Base-by-base conservation (phyloP, 2,329 filamentous ascomycete species). In the Ophiocordyceps sinensis region DNA sequence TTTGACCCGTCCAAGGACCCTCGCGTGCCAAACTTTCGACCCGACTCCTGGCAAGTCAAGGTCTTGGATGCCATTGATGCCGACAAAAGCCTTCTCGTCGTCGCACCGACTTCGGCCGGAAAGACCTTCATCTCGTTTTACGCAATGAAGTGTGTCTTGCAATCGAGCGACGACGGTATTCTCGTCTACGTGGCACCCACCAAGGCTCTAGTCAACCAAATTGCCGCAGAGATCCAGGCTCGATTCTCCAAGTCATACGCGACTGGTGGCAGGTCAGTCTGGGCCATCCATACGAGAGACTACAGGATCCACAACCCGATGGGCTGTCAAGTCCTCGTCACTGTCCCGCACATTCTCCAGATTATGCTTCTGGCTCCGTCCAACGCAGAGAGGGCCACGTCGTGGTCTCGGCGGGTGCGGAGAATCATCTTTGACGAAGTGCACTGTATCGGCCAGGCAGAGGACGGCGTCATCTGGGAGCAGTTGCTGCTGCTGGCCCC, bases 101-200 rank as follows among this genome's bases (percentile, higher is more conserved):
- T 88, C 9, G 83, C 83, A 0, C 83, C 83, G 0, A 89, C 83
- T 0, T 84, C 78, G 21, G 79, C 84, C 0, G 84, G 84, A 47
- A 89, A 88, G 57, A 89, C 83, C 0, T 89, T 88, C 56, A 88
- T 88, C 44, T 82, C 76, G 1, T 89, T 88, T 57, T 87, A 89
- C 50, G 83, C 83, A 2, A 89, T 88, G 79, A 80, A 82, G 51
- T 78, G 84, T 52, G 65, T 87, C 1, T 63, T 89, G 10, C 68
- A 81, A 52, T 69, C 70, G 4, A 75, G 74, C 45, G 73, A 88
- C 44, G 75, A 85, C 38, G 77, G 75, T 3, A 70, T 88, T 3
- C 60, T 89, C 7, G 79, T 88, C 0, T 89, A 88, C 48, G 79
- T 89, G 6, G 84, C 82, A 0, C 84, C 84, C 0, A 88, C 83